Base-by-base conservation (phyloP, 2,329 filamentous ascomycete species). In the Plenodomus tracheiphilus region DNA sequence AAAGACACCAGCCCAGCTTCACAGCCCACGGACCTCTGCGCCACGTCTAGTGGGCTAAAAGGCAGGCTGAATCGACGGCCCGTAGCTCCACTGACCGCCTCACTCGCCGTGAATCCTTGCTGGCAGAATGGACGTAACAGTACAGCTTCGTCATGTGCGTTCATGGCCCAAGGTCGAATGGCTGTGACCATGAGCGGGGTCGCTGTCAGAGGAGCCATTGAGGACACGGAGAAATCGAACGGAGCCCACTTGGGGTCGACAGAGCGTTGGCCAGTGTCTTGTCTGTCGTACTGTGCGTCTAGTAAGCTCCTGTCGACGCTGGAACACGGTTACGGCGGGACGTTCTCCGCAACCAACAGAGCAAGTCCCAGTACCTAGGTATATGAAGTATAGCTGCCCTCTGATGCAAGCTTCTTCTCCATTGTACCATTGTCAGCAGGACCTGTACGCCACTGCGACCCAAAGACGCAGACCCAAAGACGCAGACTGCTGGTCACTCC, bases 31-130 rank as follows among this genome's bases (percentile, higher is more conserved):
- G 28, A 32, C 40, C 45, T 39, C 40, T 39, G 40, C 37, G 49
- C 46, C 51, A 52, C 50, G 42, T 47, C 49, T 39, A 48, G 50
- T 43, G 48, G 61, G 57, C 51, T 58, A 59, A 67, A 59, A 44
- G 59, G 62, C 59, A 70, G 62, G 56, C 62, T 63, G 68, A 68
- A 65, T 62, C 59, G 61, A 61, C 69, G 69, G 69, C 57, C 69
- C 69, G 69, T 44, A 22, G 47, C 51, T 50, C 69, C 69, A 70
- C 52, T 70, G 62, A 71, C 68, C 69, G 69, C 69, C 66, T 53
- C 53, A 41, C 43, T 49, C 56, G 56, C 56, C 42, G 53, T 59
- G 48, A 52, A 52, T 47, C 48, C 47, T 55, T 47, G 43, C 43
- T 53, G 62, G 66, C 67, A 71, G 67, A 68, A 70, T 55, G 46